These are phyloP conservation scores for Lipomyces orientalis DNA, from an alignment of 805 yeast species.

Conservation along the genomic window DNA sequence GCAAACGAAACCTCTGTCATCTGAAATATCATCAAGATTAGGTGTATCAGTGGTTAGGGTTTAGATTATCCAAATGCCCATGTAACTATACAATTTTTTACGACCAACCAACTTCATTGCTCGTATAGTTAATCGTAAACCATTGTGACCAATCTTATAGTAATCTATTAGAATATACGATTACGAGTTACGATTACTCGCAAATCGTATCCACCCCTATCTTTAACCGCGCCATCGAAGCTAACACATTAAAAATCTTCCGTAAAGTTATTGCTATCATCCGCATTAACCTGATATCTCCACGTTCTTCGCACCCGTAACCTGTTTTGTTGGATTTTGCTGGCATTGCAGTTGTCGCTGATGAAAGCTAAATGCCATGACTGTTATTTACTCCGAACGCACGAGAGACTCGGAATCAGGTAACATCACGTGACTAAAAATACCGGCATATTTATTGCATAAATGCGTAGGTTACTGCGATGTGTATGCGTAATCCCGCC, in stretches of 20 bases:
- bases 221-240: neutral
- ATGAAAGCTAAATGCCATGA: too few relatives aligned
- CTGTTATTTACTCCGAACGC: too few relatives aligned
- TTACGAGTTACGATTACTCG: constrained; percentile 1
- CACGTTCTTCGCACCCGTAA: neutral
- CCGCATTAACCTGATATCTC: neutral
- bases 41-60: neutral
- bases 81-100: neutral
- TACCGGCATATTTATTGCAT: too few relatives aligned
- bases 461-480: too few relatives aligned
- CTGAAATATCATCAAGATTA: constrained; percentile 5
- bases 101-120: constrained; percentile 4
- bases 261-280: neutral
- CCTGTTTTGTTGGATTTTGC: too few relatives aligned
- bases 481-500: too few relatives aligned
- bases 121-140: constrained; percentile 1
- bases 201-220: constrained; percentile 6
- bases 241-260: neutral
- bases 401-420: too few relatives aligned
- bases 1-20: neutral
- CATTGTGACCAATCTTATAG: neutral
- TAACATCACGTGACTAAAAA: too few relatives aligned
- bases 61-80: too few relatives aligned
- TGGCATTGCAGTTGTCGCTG: too few relatives aligned
- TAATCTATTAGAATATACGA: constrained; percentile 4